Percentiles rank a stretch among this genome's conserved stretches.
Evolutionary conservation across 495 filamentous ascomycete genomes (phyloP).

Genomic region (Trichoderma virens): DNA sequence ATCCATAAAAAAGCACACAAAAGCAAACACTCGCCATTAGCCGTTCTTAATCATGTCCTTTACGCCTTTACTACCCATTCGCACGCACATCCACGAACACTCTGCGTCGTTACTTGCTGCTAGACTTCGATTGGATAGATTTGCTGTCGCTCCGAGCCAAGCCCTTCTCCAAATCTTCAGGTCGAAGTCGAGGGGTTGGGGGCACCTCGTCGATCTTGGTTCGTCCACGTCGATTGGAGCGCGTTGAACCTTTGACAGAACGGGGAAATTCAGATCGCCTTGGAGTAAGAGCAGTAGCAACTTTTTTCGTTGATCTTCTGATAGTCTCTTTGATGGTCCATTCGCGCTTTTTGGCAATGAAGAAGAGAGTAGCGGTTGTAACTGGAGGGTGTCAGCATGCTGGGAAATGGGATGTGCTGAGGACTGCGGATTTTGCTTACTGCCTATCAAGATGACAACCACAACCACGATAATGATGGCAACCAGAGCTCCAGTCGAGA

Average conservation of each 20-base stretch:
- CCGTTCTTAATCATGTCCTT: neutral
- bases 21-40: neutral
- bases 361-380: slow-evolving; percentile 41
- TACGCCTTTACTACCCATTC: neutral
- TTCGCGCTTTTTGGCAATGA: slow-evolving; percentile 48
- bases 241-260: slow-evolving; percentile 34
- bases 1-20: neutral
- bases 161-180: slow-evolving; percentile 46
- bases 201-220: slow-evolving; percentile 34
- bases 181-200: slow-evolving; percentile 36
- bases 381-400: slow-evolving; percentile 29
- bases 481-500: slow-evolving; percentile 52
- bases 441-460: slow-evolving; percentile 48
- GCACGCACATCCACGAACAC: neutral
- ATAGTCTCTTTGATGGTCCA: slow-evolving; percentile 48
- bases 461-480: slow-evolving; percentile 57
- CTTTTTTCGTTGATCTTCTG: slow-evolving; percentile 43
- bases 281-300: slow-evolving; percentile 46
- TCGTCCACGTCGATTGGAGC: neutral
- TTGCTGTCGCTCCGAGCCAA: slow-evolving; percentile 25
- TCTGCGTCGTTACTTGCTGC: neutral
- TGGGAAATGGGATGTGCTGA: neutral
- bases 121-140: neutral
- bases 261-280: slow-evolving; percentile 46
- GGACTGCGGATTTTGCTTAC: slow-evolving; percentile 27